Conservation (phyloP, 1,284 basidiomycete species). For the Trametes polyzona region DNA sequence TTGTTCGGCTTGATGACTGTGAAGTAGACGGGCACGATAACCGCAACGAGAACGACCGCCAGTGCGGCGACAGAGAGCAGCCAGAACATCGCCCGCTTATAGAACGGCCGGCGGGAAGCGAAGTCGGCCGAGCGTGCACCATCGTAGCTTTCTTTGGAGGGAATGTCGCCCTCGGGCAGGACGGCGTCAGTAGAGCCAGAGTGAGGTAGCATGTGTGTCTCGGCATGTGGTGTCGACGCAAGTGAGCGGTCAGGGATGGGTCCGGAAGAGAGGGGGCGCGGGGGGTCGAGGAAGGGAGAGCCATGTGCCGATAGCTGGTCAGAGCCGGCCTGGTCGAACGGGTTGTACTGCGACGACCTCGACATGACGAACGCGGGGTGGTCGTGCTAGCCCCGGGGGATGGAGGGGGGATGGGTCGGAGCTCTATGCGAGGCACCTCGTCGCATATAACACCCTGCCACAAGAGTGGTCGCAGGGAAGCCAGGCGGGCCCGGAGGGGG, state of each 20-base stretch:
- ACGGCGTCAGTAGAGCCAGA: slow-evolving; percentile 5
- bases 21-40: slow-evolving; percentile 45
- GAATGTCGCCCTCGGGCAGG: background rate
- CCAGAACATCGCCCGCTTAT: slow-evolving; percentile 32
- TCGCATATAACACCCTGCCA: background rate
- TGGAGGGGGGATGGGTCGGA: background rate
- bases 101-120: slow-evolving; percentile 13
- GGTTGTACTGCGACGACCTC: slow-evolving; percentile 12
- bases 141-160: slow-evolving; percentile 3
- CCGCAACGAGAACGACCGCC: slow-evolving; percentile 37
- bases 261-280: slow-evolving; percentile 10
- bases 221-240: slow-evolving; percentile 9
- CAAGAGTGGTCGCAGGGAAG: slow-evolving; percentile 6
- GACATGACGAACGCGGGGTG: background rate
- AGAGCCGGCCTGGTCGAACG: slow-evolving; percentile 9
- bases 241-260: slow-evolving; percentile 14
- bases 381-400: background rate
- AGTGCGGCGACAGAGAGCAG: slow-evolving; percentile 3
- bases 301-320: background rate
- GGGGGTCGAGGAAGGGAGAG: slow-evolving; percentile 9
- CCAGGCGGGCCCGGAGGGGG: slow-evolving; percentile 7
- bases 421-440: background rate
- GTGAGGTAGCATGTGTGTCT: slow-evolving; percentile 3
- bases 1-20: slow-evolving; percentile 41
- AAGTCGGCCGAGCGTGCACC: background rate